A percentile compares a stretch with the other conserved stretches of the same genome.
Conservation (phyloP, 768 basidiomycete genomes). For the Gelatoporia subvermispora region DNA sequence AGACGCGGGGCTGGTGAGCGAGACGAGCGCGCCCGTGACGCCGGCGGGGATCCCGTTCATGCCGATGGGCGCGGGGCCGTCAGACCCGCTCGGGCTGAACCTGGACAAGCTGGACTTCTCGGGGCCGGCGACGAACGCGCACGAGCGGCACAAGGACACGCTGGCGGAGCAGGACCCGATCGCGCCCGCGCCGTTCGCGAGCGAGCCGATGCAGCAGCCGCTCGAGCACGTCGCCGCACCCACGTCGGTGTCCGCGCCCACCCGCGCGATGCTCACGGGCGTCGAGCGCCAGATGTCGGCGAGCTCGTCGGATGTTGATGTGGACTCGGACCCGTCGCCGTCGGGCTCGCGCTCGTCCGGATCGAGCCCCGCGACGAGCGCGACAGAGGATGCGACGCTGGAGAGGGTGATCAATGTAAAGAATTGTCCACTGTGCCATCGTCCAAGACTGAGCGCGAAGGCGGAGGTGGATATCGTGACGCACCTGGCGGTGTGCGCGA, state of each 20-base stretch:
- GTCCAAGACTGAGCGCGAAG: slow-evolving; percentile 77
- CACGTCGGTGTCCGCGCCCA: slow-evolving; percentile 21
- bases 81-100: slow-evolving; percentile 29
- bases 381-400: slow-evolving; percentile 8
- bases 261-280: not conserved
- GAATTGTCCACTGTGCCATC: slow-evolving; percentile 90
- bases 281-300: slow-evolving; percentile 30
- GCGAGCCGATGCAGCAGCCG: slow-evolving; percentile 45
- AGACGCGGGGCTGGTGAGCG: slow-evolving; percentile 33
- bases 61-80: slow-evolving; percentile 33
- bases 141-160: slow-evolving; percentile 5
- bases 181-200: slow-evolving; percentile 27
- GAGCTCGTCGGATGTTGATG: slow-evolving; percentile 39
- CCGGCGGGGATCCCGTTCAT: slow-evolving; percentile 29
- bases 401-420: slow-evolving; percentile 95
- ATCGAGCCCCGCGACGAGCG: slow-evolving; percentile 8
- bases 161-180: slow-evolving; percentile 8
- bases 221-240: slow-evolving; percentile 20
- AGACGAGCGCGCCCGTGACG: slow-evolving; percentile 50
- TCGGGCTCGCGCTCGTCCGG: slow-evolving; percentile 15
- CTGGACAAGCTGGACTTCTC: slow-evolving; percentile 61
- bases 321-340: slow-evolving; percentile 31
- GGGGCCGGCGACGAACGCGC: slow-evolving; percentile 39
- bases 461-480: slow-evolving; percentile 94
- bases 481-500: slow-evolving; percentile 94